These are phyloP conservation scores for Alternaria sp. DNA, from an alignment of 2,329 filamentous ascomycete species.

Conservation along the genomic window DNA sequence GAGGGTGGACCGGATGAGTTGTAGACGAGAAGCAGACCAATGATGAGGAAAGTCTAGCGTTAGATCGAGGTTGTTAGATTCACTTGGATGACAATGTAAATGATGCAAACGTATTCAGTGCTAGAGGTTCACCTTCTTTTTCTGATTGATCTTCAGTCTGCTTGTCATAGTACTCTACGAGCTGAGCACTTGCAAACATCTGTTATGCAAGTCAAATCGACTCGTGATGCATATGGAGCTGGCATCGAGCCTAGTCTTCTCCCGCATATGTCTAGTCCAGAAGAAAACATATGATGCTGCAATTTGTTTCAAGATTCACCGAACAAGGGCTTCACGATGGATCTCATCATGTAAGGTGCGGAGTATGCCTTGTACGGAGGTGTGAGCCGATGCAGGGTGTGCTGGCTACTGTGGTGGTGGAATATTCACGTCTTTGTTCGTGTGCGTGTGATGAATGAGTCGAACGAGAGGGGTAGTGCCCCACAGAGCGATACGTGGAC, in stretches of 20 bases:
- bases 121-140: background rate
- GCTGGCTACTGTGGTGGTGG: background rate
- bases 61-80: background rate
- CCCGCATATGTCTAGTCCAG: background rate
- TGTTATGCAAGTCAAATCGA: background rate
- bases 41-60: conserved; percentile 16
- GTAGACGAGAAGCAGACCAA: conserved; percentile 5
- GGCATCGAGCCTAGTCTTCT: background rate
- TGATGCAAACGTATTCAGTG: background rate
- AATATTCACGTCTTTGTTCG: background rate
- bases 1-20: background rate
- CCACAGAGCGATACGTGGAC: conserved; percentile 1
- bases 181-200: background rate
- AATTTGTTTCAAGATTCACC: background rate
- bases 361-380: background rate
- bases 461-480: conserved; percentile 4
- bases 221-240: background rate
- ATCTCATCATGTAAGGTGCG: background rate
- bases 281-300: background rate
- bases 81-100: background rate
- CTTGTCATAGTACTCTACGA: background rate
- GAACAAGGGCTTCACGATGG: background rate
- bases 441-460: background rate
- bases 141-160: background rate
- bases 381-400: background rate